Base-by-base conservation (phyloP, 2,329 filamentous ascomycete genomes). In the Calycina marina region DNA sequence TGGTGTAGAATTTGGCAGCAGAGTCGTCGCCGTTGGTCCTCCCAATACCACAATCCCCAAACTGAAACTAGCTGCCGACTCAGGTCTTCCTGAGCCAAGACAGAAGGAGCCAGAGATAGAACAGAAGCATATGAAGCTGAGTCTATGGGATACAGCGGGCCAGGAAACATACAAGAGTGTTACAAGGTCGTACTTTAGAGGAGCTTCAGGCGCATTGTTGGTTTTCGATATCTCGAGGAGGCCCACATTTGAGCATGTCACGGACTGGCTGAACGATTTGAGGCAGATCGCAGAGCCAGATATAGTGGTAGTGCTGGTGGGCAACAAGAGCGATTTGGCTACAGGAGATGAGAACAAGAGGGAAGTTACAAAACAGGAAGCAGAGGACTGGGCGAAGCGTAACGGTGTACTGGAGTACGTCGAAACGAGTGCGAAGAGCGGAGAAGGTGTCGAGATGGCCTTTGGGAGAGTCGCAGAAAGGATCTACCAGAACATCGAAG, bases 151-250 rank as follows among this genome's bases (percentile, higher is more conserved):
- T 53, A 96, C 88, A 1, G 88, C 88, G 11, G 88, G 88, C 15
- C 88, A 96, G 56, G 88, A 96, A 62, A 93, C 85, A 9, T 96
- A 96, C 65, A 94, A 94, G 56, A 88, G 80, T 27, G 90, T 96
- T 37, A 96, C 88, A 6, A 69, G 88, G 34, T 90, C 81, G 33
- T 80, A 80, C 52, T 80, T 80, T 51, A 65, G 49, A 8, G 77
- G 76, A 34, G 76, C 77, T 24, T 73, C 68, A 0, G 77, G 77
- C 18, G 77, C 77, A 4, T 67, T 98, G 10, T 72, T 98, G 15
- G 90, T 98, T 40, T 98, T 94, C 53, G 90, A 98, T 57, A 88
- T 98, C 43, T 82, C 82, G 16, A 72, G 90, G 37, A 75, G 76
- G 30, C 67, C 75, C 31, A 96, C 88, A 5, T 96, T 96, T 52